A percentile compares a stretch with the other conserved stretches of the same genome.
These are phyloP conservation scores for Thraustotheca clavata DNA, from an alignment of 352 stramenopile species.

Conservation along the genomic window DNA sequence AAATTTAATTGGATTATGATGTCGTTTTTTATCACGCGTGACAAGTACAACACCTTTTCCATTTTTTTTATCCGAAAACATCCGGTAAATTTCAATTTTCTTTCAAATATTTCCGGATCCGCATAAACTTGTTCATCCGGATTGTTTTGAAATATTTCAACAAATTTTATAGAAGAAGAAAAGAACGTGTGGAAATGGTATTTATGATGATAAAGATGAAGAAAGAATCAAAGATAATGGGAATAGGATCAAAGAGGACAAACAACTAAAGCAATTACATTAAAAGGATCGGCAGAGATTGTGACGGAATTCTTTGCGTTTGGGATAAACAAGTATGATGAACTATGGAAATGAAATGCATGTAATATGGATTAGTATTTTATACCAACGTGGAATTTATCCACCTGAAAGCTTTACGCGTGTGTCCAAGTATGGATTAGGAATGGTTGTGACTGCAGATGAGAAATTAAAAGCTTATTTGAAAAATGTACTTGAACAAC, in stretches of 20 bases:
- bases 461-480: constrained; percentile 95
- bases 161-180: no score
- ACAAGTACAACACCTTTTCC: no score
- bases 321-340: constrained; percentile 92
- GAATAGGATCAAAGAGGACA: constrained; percentile 21
- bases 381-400: constrained; percentile 97
- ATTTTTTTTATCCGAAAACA: no score
- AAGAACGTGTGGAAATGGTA: no score
- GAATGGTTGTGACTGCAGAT: constrained; percentile 97
- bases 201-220: neutral
- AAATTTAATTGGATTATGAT: no score
- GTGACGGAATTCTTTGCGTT: constrained; percentile 99
- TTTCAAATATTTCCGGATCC: no score
- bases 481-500: constrained; percentile 86
- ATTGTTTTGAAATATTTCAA: no score
- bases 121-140: no score
- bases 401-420: constrained; percentile 97
- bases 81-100: no score
- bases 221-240: neutral
- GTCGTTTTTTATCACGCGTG: no score
- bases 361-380: constrained; percentile 52
- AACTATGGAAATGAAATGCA: neutral
- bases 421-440: constrained; percentile 97
- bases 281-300: constrained; percentile 97
- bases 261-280: constrained; percentile 94